Percentiles rank a stretch among this genome's conserved stretches.
Conservation (phyloP, 2,329 filamentous ascomycete species). For the Cladosporium sp. region DNA sequence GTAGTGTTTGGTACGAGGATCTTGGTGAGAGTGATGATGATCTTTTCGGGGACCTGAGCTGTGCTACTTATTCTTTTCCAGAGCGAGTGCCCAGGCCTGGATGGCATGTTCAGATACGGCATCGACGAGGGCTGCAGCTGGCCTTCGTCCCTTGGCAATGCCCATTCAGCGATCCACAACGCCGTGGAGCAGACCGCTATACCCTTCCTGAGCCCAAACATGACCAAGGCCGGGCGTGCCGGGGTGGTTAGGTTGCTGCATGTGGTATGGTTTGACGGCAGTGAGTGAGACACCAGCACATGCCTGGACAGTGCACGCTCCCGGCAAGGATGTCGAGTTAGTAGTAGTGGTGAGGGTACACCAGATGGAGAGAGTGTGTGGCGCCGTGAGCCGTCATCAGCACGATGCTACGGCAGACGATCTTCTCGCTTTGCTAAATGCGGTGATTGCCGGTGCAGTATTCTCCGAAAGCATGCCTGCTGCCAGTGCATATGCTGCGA, state of each 20-base stretch:
- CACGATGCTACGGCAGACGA: not conserved
- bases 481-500: constrained; percentile 2
- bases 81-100: not conserved
- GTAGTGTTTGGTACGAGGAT: not conserved
- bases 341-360: not conserved
- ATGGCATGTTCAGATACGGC: constrained; percentile 4
- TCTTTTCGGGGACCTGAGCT: not conserved
- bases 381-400: constrained; percentile 8
- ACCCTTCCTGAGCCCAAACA: not conserved
- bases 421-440: constrained; percentile 12
- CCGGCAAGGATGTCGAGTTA: not conserved
- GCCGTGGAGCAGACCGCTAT: constrained; percentile 10
- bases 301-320: constrained; percentile 20
- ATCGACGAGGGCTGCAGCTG: not conserved
- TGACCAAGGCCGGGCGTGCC: not conserved
- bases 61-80: constrained; percentile 17
- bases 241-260: constrained; percentile 17
- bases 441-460: constrained; percentile 19
- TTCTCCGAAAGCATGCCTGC: constrained; percentile 15
- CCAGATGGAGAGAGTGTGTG: not conserved
- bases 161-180: constrained; percentile 8
- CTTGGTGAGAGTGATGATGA: not conserved
- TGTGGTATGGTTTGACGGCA: constrained; percentile 16
- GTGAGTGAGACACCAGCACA: constrained; percentile 29
- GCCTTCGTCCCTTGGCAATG: constrained; percentile 16